Evolutionary conservation across 1,284 basidiomycete genomes (phyloP), one percentile per base, ranked within the genome.

Genomic region (Rhodotorula sp.): DNA sequence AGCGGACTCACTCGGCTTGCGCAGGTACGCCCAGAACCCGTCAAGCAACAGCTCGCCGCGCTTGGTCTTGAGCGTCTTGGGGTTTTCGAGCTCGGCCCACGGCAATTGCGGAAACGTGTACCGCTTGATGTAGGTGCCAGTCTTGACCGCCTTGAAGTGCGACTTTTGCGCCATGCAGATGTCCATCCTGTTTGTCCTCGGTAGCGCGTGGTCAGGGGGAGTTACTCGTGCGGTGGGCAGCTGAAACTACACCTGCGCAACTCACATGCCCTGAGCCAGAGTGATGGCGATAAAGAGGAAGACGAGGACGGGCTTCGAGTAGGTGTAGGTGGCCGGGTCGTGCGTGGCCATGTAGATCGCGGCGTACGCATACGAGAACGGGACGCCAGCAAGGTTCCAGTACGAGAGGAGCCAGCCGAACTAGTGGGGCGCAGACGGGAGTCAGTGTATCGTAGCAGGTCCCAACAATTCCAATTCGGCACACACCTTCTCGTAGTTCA

Each of bases 311-410:
- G 85, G 85, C 3, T 90, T 90, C 16, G 92, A 90, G 86, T 96
- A 98, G 57, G 85, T 86, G 85, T 98, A 99, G 76, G 87, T 88
- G 31, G 88, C 86, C 0, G 94, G 92, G 73, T 96, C 89, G 81
- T 95, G 91, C n/a, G 91, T 90, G 16, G 92, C 90, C 92, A 99
- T 98, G 86, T 97, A 98, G 73, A 99, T 90, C 68, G 96, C 91
- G 29, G 94, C 95, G 85, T 98, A 97, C 75, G 91, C 91, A 81
- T 97, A 97, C 66, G 94, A 97, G 77, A 83, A 84, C 29, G 85
- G 86, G 76, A 85, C 85, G 70, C 96, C 97, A 34, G 96, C 93
- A 81, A 98, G 91, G 84, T 99, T 99, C 83, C 83, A 84, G 75
- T 83, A 83, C 66, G 82, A 82, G 46, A 84, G 79, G 34, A 79